Base-by-base conservation (phyloP, 2,329 filamentous ascomycete species). In the Biscogniauxia marginata region DNA sequence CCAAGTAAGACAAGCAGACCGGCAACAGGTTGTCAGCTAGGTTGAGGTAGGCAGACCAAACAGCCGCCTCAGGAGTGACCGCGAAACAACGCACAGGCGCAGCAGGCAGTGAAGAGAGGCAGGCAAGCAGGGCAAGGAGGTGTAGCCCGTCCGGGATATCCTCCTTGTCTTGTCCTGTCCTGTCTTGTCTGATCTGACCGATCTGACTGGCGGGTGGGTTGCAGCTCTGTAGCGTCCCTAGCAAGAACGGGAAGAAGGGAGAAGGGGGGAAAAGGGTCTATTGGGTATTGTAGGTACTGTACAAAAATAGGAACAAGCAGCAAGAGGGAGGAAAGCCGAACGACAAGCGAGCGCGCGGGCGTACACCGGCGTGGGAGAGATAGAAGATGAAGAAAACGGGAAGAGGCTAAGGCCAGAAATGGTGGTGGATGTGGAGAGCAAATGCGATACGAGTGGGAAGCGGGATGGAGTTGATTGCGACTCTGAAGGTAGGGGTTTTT, bases 51-150 rank as follows among this genome's bases (percentile, higher is more conserved):
- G 61, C 55, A 63, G 56, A 58, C 24, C 61, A 64, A 53, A 45
- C 46, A 62, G 61, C 60, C 67, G 67, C 65, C 61, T 67, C 59
- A 61, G 56, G 66, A 62, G 66, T 61, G 67, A 59, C 67, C 67
- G 63, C 65, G 64, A 65, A 63, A 58, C 59, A 63, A 60, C 56
- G 57, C 59, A 58, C 63, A 56, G 64, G 68, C 30, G 30, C 30
- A 39, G 30, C 30, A 39, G 30, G 30, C 30, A 39, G 30, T 39
- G 30, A 39, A 39, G n/a, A 16, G 13, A 39, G 30, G 30, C 30
- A 39, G n/a, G 62, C 60, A 58, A 57, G 63, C 58, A 64, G 62
- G 67, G 60, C 60, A 60, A 63, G 61, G 63, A 62, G 61, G 57
- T 58, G 62, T 56, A 43, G 30, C 30, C 30, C 4, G 30, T 11